These are phyloP conservation scores for Leptosphaerulina australis DNA, from an alignment of 2,329 filamentous ascomycete genomes.

Conservation along the genomic window DNA sequence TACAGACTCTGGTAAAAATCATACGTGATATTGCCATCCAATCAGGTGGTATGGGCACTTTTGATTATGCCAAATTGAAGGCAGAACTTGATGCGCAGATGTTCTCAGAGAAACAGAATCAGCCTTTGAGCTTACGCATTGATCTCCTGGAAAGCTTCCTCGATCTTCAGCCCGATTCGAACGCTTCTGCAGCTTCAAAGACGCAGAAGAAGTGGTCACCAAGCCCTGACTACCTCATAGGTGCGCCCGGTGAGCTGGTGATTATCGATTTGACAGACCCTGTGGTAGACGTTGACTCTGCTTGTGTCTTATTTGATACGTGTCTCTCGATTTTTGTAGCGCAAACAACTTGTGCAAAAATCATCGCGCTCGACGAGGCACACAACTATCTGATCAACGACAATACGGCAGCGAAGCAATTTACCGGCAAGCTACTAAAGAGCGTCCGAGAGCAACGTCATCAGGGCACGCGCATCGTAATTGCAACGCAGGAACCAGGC, in stretches of 20 bases:
- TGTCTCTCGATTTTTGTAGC: conserved; percentile 68
- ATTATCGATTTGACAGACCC: conserved; percentile 76
- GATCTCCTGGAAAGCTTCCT: conserved; percentile 23
- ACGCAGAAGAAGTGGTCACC: no score
- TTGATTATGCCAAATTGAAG: conserved; percentile 20
- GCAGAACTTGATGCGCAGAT: not conserved
- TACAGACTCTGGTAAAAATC: conserved; percentile 17
- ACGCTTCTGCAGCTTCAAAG: no score
- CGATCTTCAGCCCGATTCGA: no score
- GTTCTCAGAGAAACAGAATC: conserved; percentile 14
- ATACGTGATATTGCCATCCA: conserved; percentile 22
- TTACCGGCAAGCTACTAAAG: conserved; percentile 67
- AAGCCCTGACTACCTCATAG: conserved; percentile 14
- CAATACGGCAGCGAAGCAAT: conserved; percentile 45
- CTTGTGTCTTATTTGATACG: conserved; percentile 74
- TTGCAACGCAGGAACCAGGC: conserved; percentile 77
- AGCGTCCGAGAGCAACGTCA: conserved; percentile 74
- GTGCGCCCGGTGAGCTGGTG: conserved; percentile 59
- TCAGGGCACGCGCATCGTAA: conserved; percentile 66
- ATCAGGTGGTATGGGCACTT: conserved; percentile 2
- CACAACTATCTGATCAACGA: conserved; percentile 73
- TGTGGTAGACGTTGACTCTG: conserved; percentile 68
- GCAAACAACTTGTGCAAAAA: conserved; percentile 50
- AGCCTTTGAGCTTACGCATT: conserved; percentile 20
- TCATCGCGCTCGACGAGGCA: conserved; percentile 75